Base-by-base conservation (phyloP, 352 stramenopile species). In the Globisporangium alternatum region DNA sequence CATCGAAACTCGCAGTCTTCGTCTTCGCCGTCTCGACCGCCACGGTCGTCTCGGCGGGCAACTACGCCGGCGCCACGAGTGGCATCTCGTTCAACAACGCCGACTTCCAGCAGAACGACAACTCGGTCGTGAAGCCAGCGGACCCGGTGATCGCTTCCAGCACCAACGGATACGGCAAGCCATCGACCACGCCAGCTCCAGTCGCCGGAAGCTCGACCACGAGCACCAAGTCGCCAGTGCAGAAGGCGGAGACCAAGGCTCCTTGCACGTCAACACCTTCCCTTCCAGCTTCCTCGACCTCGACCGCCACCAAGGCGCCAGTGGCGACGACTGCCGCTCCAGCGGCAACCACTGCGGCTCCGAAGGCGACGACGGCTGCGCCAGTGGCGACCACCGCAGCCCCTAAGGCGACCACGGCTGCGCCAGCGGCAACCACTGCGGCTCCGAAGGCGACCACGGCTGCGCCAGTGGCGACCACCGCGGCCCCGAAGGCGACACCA, bases 31-130 rank as follows among this genome's bases (percentile, higher is more conserved):
- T 49, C 21, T 33, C 61, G 33, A 51, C 64, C 19, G 47, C 53
- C 48, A 60, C 64, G n/a, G 52, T 17, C 22, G 51, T 31, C 41
- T 70, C 64, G 5, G 64, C 64, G 5, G 58, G 51, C 31, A 66
- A 44, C 59, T 67, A 66, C 44, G 41, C 55, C 44, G 62, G 62
- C 21, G 41, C 28, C 21, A 45, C 61, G 13, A 41, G 15, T 17
- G 52, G 52, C 31, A 67, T 64, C 51, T 70, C 64, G 52, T 67
- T 66, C 64, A 62, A 58, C 37, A 54, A 56, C 41, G 44, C 64
- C 41, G 57, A 70, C 51, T 52, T 66, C 58, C 33, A 66, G 33
- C 64, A 70, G 60, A 66, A 61, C 51, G 60, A 66, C 41, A 70
- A 67, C 58, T 49, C 25, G 7, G 60, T 28, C 37, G 64, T 66